Conservation (phyloP, 768 basidiomycete species). For the Mycena belliarum region DNA sequence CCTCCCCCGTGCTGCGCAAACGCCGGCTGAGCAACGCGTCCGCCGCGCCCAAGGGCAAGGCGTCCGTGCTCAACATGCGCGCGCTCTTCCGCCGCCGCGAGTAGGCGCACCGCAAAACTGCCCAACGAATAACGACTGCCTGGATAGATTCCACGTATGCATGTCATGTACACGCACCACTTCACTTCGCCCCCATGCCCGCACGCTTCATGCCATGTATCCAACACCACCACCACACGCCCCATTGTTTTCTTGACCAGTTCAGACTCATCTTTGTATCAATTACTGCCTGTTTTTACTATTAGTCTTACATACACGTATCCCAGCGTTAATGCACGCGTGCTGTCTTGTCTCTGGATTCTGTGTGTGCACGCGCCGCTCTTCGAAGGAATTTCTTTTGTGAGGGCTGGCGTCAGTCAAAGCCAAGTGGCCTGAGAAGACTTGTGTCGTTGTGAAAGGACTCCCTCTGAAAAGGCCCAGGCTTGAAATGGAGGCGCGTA, state of each 20-base stretch:
- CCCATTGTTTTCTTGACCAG: not conserved
- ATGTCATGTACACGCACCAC: no score
- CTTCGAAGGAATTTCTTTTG: no score
- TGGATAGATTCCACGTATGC: conserved; percentile 14
- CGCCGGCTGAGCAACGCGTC: not conserved
- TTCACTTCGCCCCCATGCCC: not conserved
- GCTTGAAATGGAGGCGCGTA: no score
- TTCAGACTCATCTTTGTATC: not conserved
- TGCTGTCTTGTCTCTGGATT: no score
- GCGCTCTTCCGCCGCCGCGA: conserved; percentile 7
- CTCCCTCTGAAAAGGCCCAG: no score
- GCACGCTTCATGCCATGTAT: conserved; percentile 6
- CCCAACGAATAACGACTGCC: not conserved
- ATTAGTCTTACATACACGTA: no score
- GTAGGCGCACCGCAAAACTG: no score
- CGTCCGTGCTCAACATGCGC: conserved; percentile 5
- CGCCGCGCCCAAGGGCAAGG: not conserved
- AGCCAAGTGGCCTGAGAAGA: no score
- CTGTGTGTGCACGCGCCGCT: no score
- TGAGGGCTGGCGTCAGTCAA: no score
- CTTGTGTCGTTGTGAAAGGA: no score
- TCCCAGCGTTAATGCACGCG: no score
- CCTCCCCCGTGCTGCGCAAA: not conserved
- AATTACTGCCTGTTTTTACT: not conserved
- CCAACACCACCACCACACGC: not conserved